A percentile compares a stretch with the other conserved stretches of the same genome.
Conservation (phyloP, 768 basidiomycete species). For the Phaffia australis region DNA sequence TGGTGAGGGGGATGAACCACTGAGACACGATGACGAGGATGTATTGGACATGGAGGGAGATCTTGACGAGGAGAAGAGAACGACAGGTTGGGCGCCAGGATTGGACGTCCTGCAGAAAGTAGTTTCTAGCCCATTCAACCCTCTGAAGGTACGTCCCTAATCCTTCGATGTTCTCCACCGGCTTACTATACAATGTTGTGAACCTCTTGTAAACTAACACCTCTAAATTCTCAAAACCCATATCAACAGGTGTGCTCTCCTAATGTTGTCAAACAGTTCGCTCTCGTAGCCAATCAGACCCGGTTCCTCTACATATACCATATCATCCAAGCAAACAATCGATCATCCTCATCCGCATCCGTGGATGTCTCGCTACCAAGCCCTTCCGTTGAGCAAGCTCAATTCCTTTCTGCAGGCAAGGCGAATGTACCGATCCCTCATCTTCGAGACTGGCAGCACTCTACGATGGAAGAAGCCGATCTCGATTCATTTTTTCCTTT, state of each 20-base stretch:
- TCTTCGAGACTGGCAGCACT: conserved; percentile 30
- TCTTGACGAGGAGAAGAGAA: conserved; percentile 20
- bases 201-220: background rate
- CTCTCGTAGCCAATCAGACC: conserved; percentile 78
- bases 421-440: conserved; percentile 25
- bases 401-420: conserved; percentile 1
- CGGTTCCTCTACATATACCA: conserved; percentile 90
- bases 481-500: conserved; percentile 96
- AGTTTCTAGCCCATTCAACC: conserved; percentile 72
- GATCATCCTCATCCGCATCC: conserved; percentile 38
- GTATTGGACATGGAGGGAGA: conserved; percentile 41
- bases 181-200: too few species aligned
- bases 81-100: conserved; percentile 70
- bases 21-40: conserved; percentile 42
- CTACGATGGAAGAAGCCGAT: conserved; percentile 46
- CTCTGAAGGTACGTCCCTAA: conserved; percentile 56
- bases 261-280: conserved; percentile 85
- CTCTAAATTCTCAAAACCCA: too few species aligned
- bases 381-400: conserved; percentile 2
- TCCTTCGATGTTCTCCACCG: background rate
- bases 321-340: conserved; percentile 77
- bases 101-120: conserved; percentile 66
- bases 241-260: conserved; percentile 65
- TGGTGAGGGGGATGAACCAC: conserved; percentile 37
- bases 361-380: conserved; percentile 12